Evolutionary conservation across 2,329 filamentous ascomycete genomes (phyloP).

Genomic region (Chrysoporthe austroafricana): DNA sequence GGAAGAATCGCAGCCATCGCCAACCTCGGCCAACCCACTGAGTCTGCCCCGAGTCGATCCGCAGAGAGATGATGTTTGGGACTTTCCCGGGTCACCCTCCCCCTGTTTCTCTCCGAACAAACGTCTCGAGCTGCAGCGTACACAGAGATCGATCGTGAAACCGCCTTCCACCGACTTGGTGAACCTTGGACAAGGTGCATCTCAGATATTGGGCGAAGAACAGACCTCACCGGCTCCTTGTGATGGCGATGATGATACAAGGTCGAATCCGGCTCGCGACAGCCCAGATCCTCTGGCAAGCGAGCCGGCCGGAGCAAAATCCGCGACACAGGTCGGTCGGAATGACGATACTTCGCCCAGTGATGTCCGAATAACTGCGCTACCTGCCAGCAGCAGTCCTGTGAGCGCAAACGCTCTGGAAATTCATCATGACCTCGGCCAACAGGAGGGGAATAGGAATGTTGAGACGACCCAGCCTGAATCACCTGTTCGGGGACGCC

Average conservation of each 20-base stretch:
- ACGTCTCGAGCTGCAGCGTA: constrained; percentile 14
- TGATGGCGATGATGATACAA: neutral
- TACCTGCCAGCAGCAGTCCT: constrained; percentile 25
- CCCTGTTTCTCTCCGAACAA: neutral
- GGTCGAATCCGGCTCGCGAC: neutral
- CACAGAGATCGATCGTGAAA: neutral
- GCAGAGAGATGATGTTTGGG: constrained; percentile 35
- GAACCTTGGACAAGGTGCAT: neutral
- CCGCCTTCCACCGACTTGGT: neutral
- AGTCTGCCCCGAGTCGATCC: constrained; percentile 1
- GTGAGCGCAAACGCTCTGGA: neutral
- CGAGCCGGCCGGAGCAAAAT: neutral
- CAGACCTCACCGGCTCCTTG: neutral
- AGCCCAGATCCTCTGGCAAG: constrained; percentile 15
- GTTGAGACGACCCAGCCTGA: neutral
- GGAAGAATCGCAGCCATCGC: constrained; percentile 36
- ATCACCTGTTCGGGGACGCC: constrained; percentile 30
- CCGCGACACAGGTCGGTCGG: neutral
- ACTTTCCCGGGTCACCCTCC: constrained; percentile 38
- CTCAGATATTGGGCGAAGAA: neutral
- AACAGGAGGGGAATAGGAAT: neutral
- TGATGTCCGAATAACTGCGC: constrained; percentile 32
- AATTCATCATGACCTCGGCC: neutral
- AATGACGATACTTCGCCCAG: constrained; percentile 36
- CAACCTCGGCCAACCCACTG: constrained; percentile 21